These are phyloP conservation scores for Xylariomycetidae sp. DNA, from an alignment of 2,329 filamentous ascomycete species.

Conservation along the genomic window DNA sequence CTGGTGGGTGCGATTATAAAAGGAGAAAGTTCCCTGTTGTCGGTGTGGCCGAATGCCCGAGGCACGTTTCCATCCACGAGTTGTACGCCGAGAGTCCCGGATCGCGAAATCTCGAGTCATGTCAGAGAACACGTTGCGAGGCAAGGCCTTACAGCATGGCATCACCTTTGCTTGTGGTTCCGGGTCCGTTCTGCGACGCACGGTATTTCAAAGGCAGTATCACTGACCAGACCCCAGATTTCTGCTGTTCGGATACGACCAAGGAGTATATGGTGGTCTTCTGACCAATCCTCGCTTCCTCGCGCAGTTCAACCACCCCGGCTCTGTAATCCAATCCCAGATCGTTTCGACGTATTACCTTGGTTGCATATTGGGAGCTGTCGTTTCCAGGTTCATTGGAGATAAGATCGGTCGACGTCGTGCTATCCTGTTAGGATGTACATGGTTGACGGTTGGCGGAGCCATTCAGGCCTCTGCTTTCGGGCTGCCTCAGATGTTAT, in stretches of 20 bases:
- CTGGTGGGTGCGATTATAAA: no score
- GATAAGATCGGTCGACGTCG: neutral
- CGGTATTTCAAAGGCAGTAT: neutral
- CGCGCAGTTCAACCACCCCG: neutral
- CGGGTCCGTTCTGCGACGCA: neutral
- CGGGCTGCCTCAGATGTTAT: neutral
- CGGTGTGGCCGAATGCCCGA: no score
- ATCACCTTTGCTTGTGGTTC: neutral
- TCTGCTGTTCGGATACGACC: neutral
- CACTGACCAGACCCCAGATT: neutral
- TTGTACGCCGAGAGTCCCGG: no score
- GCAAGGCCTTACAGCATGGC: neutral
- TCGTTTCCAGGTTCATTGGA: neutral
- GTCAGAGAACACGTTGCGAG: neutral
- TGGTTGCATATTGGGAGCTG: neutral
- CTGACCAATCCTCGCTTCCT: neutral
- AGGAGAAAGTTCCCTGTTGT: no score
- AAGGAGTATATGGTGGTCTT: neutral
- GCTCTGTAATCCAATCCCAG: neutral
- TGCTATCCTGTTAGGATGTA: neutral
- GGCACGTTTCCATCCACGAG: no score
- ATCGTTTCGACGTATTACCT: neutral
- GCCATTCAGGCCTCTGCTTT: neutral
- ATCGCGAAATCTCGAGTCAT: no score
- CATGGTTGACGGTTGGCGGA: neutral